Conservation (phyloP, 2,329 filamentous ascomycete genomes). For the Fusarium armeniacum region DNA sequence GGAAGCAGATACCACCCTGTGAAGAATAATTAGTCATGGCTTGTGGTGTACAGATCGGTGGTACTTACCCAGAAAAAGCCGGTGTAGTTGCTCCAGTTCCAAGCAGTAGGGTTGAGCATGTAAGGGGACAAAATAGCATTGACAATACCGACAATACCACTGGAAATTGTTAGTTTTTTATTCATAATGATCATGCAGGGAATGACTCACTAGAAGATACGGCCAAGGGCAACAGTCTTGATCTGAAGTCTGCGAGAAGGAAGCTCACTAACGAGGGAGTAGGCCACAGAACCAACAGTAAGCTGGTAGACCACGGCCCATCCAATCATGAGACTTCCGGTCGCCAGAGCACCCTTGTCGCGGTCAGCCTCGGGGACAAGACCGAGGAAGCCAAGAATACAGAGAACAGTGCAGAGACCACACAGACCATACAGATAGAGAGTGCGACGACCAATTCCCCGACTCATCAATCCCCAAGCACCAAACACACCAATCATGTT, state of each 20-base stretch:
- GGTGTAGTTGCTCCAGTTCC: constrained; percentile 89
- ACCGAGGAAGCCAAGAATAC: constrained; percentile 87
- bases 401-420: constrained; percentile 80
- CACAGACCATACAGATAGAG: constrained; percentile 83
- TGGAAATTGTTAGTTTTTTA: constrained; percentile 42
- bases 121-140: constrained; percentile 87
- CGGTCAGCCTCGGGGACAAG: constrained; percentile 74
- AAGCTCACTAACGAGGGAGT: constrained; percentile 87
- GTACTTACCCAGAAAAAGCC: constrained; percentile 82
- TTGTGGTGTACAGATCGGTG: constrained; percentile 24
- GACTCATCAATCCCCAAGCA: constrained; percentile 83
- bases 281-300: constrained; percentile 89
- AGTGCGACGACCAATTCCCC: constrained; percentile 79
- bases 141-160: constrained; percentile 85
- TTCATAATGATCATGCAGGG: neutral
- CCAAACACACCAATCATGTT: constrained; percentile 87
- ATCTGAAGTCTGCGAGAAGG: constrained; percentile 87
- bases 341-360: constrained; percentile 76
- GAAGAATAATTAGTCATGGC: neutral
- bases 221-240: constrained; percentile 90
- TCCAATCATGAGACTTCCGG: constrained; percentile 84
- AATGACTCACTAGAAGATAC: constrained; percentile 74
- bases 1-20: constrained; percentile 75
- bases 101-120: constrained; percentile 89
- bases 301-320: constrained; percentile 89